Base-by-base conservation (phyloP, 2,329 filamentous ascomycete genomes). In the Colletotrichum sp. region DNA sequence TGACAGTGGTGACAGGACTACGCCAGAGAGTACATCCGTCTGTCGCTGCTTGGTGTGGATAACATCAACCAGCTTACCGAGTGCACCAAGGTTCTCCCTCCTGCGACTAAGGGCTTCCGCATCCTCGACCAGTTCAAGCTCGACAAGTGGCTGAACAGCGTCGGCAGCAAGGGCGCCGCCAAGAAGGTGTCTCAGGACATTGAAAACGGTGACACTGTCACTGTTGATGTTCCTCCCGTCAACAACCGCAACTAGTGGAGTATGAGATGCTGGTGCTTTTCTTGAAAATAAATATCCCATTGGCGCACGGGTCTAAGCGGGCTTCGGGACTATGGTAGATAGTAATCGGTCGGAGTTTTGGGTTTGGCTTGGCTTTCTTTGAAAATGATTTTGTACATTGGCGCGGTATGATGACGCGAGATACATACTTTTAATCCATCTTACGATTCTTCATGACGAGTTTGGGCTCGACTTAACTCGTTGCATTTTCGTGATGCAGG, bases 31-130 rank as follows among this genome's bases (percentile, higher is more conserved):
- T 91, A 91, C 78, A 85, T 90, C 68, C 88, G 89, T 18, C 83
- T 92, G n/a, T 89, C 87, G 48, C 82, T 91, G 4, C 86, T 92
- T n/a, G 90, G 90, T 4, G 89, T 91, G 16, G 85, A 89, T 78
- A 90, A 90, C 78, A 88, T 91, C 81, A 91, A 91, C 80, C 80
- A 84, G 38, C 81, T 91, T 56, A 88, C 86, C 18, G 89, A 91
- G 77, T 91, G 90, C 85, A 89, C 88, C 12, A 86, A 87, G 77
- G 88, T 89, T 1, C 81, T 91, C 5, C 89, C 87, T 3, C 75
- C 84, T 1, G 77, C 77, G 4, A 62, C 65, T 34, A 77, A 59
- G 61, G 72, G 64, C 32, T 77, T 61, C 75, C 64, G 68, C 36
- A 36, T 48, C 14, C 12, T 68, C 14, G 76, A 77, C 36, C 76